Evolutionary conservation across 495 filamentous ascomycete genomes (phyloP), one percentile per base, ranked within the genome.

Genomic region (Penicillium canariense): DNA sequence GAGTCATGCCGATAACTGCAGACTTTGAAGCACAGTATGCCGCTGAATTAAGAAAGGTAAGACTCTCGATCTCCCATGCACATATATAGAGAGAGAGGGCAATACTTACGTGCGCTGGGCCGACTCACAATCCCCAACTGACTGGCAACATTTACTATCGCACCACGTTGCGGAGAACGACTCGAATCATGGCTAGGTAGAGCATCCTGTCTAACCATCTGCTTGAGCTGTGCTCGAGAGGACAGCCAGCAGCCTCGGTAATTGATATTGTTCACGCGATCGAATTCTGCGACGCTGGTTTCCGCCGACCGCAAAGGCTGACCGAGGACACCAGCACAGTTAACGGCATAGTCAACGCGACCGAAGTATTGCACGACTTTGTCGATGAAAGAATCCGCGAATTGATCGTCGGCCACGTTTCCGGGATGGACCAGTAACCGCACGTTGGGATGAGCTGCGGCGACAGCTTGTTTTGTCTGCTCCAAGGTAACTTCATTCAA

Each of bases 81-180:
- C n/a, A n/a, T n/a, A n/a, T n/a, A n/a, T n/a, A n/a, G n/a, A n/a
- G n/a, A n/a, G n/a, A n/a, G n/a, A n/a, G n/a, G n/a, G n/a, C n/a
- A 27, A 20, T 45, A 74, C 77, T 68, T 55, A 81, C 79, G 62
- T 23, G 79, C 76, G 54, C 63, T 67, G 11, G 77, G 71, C 12
- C 74, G 62, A 14, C 72, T 70, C 1, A 83, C 79, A 47, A 82
- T 61, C 0, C 79, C 80, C n/a, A 83, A 55, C 51, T 81, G 78
- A 52, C 75, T 79, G 8, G 80, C 78, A 48, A 83, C 74, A 61
- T 81, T 81, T 9, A 83, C 81, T 8, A 81, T 60, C 5, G 75
- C 63, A 0, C 79, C 77, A 22, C 77, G 66, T 22, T 69, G 66
- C 1, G 66, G 52, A 3, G 54, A 44, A 20, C 67, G 69, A 10